phyloP scores from a whole-genome alignment of 441 rosid species.

The Flueggea neowawraea region DNA sequence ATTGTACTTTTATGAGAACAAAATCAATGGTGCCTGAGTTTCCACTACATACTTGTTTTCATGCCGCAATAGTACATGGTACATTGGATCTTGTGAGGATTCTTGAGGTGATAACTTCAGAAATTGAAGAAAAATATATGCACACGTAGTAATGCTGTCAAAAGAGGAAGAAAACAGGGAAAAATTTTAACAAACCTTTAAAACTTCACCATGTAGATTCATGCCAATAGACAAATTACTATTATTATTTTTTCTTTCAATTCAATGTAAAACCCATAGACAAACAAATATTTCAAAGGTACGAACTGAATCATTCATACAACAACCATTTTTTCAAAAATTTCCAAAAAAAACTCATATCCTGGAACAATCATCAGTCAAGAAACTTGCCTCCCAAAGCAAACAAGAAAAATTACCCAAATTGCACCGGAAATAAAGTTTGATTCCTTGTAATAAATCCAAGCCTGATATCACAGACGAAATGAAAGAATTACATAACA shows the following conservation, averaged over 20 bases:
- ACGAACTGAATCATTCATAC: too few relatives aligned
- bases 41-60: conserved; percentile 42
- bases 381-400: conserved; percentile 60
- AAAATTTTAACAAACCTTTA: neutral
- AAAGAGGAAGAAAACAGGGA: neutral
- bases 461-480: conserved; percentile 33
- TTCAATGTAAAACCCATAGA: too few relatives aligned
- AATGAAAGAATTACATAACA: too few relatives aligned
- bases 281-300: too few relatives aligned
- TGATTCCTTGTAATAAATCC: conserved; percentile 71
- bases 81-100: conserved; percentile 64
- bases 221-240: too few relatives aligned
- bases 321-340: too few relatives aligned
- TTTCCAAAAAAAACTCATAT: too few relatives aligned
- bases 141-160: conserved; percentile 53
- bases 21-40: conserved; percentile 3
- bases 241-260: too few relatives aligned
- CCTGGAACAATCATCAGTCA: neutral
- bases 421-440: conserved; percentile 33
- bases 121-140: conserved; percentile 66
- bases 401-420: conserved; percentile 59
- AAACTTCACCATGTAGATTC: too few relatives aligned
- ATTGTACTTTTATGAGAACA: neutral
- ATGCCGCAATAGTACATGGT: conserved; percentile 49
- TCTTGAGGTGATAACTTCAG: conserved; percentile 66